Conservation (phyloP, 108 stramenopile genomes). For the Skeletonema marinoi region DNA sequence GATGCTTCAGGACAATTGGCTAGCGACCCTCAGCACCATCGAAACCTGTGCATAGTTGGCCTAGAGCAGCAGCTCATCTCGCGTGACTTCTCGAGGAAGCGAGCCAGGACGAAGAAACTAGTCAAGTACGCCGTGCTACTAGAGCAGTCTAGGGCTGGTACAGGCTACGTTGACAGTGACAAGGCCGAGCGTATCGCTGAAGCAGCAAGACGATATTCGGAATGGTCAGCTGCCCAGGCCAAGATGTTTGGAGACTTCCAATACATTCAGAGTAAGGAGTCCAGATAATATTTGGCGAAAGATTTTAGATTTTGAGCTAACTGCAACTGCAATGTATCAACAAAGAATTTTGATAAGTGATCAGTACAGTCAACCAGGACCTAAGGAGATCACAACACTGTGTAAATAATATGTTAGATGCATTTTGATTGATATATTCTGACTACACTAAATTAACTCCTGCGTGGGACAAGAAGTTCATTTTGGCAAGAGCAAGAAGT, state of each 20-base stretch:
- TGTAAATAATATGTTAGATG: too few relatives aligned
- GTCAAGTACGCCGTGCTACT: not conserved
- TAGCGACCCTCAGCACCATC: not conserved
- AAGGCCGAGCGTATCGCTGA: not conserved
- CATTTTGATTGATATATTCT: too few relatives aligned
- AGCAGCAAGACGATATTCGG: not conserved
- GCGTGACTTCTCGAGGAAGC: not conserved
- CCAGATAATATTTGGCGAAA: too few relatives aligned
- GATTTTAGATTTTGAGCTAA: too few relatives aligned
- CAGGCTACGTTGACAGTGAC: not conserved
- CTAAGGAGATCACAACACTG: too few relatives aligned
- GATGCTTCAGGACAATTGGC: not conserved
- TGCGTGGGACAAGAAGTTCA: too few relatives aligned
- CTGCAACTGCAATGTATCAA: too few relatives aligned
- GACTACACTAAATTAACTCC: too few relatives aligned
- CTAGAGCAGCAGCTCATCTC: conserved; percentile 6
- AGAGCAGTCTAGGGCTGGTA: not conserved
- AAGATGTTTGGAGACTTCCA: conserved; percentile 6
- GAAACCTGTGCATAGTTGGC: not conserved
- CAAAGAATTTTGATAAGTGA: too few relatives aligned
- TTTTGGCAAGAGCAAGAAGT: too few relatives aligned
- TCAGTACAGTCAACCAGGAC: too few relatives aligned
- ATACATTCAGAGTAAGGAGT: not conserved
- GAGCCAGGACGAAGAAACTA: not conserved
- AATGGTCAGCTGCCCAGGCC: not conserved